phyloP scores from a whole-genome alignment of 306 rosid species.

The Lithocarpus polystachyus region DNA sequence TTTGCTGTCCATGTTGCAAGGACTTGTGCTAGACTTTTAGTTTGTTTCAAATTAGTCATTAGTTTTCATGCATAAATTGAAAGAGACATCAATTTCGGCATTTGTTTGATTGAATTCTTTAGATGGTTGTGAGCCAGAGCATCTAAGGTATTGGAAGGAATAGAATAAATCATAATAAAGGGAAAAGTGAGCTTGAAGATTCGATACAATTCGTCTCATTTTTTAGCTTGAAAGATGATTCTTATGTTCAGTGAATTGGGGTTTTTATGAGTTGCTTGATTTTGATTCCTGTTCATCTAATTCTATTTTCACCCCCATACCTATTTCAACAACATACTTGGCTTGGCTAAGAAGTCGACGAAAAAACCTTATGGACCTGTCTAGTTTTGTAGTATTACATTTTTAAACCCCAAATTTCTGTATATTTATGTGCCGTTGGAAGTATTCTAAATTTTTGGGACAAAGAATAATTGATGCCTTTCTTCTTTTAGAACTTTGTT shows the following conservation, averaged over 20 bases:
- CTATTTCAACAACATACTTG: not conserved
- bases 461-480: not conserved
- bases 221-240: not conserved
- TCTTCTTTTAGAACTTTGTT: no score
- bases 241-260: not conserved
- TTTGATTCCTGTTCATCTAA: not conserved
- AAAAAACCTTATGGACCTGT: not conserved
- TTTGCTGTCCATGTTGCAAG: not conserved
- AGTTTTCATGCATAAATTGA: not conserved
- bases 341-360: no score
- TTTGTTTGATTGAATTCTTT: not conserved
- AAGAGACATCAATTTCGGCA: not conserved
- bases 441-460: not conserved
- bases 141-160: not conserved
- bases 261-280: not conserved
- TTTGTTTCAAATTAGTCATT: not conserved
- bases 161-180: not conserved
- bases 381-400: not conserved
- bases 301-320: not conserved
- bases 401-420: not conserved
- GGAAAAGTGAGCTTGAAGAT: not conserved
- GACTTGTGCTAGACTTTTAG: not conserved
- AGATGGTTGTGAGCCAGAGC: not conserved
- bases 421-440: not conserved
- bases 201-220: not conserved